Base-by-base conservation (phyloP, 2,329 filamentous ascomycete species). In the Botrytis hyacinthi region DNA sequence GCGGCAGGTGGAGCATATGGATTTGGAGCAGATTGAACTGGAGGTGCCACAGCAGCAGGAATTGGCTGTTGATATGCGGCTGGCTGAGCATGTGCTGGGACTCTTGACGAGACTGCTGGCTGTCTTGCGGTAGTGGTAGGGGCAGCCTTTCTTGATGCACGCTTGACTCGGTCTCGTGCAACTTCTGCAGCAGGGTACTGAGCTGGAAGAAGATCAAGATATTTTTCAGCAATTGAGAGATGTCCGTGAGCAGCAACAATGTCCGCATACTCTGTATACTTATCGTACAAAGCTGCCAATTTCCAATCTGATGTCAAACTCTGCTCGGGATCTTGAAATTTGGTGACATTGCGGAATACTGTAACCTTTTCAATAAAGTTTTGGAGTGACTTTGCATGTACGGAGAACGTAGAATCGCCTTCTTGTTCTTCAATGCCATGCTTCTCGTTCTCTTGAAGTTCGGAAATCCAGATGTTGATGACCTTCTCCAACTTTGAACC, bases 401-500 rank as follows among this genome's bases (percentile, higher is more conserved):
- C 90, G 0, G 95, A 97, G 84, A 98, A 99, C 73, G 90, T 92
- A 35, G 93, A 95, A 79, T 94, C 93, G 48, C 89, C 89, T 37
- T 87, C 87, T 32, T 88, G 86, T 76, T 91, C 88, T 78, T 94
- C 87, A 75, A 97, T 85, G 20, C 90, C 90, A 62, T 90, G 89
- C 78, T 92, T 89, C 82, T 98, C 94, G 37, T 90, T 88, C 83
- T 98, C 94, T 77, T 94, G 88, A 26, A 98, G 89, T 83, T 98
- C 95, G 69, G 92, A 87, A 71, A 95, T 91, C 96, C 96, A 99
- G 80, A 98, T 98, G 51, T 88, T 88, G 63, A 98, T 93, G 37
- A 98, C 95, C 87, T 99, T 99, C 83, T 99, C 95, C 7, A 99
- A 87, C 84, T 98, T 98, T 29, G 95, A 97, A 74, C 96, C 95